phyloP scores from a whole-genome alignment of 2,329 filamentous ascomycete genomes.

The Fusarium sp. region DNA sequence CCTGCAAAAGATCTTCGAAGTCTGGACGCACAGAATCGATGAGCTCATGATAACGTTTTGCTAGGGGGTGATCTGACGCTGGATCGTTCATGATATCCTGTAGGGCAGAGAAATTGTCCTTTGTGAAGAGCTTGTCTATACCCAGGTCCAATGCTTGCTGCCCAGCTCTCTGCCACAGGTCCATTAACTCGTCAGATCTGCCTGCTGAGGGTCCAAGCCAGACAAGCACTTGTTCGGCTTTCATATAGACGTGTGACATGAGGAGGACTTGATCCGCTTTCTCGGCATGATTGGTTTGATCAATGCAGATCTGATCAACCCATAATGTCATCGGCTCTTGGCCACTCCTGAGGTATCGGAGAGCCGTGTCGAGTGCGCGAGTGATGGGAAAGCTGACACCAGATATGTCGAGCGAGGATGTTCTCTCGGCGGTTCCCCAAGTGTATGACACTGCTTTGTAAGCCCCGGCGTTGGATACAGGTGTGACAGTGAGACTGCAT shows the following conservation, averaged over 20 bases:
- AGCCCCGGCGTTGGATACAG: not conserved
- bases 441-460: constrained; percentile 14
- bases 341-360: not conserved
- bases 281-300: constrained; percentile 2
- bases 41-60: constrained; percentile 3
- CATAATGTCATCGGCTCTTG: not conserved
- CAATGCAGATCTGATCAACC: constrained; percentile 13
- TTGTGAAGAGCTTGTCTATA: constrained; percentile 5
- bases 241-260: constrained; percentile 5
- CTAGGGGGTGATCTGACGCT: not conserved
- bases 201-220: constrained; percentile 5
- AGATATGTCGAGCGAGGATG: constrained; percentile 4
- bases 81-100: constrained; percentile 4
- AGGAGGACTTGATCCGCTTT: constrained; percentile 13
- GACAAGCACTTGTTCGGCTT: constrained; percentile 7
- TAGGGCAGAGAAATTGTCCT: not conserved
- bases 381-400: not conserved
- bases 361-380: constrained; percentile 1
- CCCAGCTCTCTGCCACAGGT: not conserved
- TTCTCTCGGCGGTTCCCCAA: constrained; percentile 1
- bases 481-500: not conserved
- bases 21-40: not conserved
- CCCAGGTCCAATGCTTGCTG: not conserved
- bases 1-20: constrained; percentile 5
- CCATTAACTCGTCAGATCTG: constrained; percentile 13